Base-by-base conservation (phyloP, 106 monocot genomes). In the Cymbidium sinense region DNA sequence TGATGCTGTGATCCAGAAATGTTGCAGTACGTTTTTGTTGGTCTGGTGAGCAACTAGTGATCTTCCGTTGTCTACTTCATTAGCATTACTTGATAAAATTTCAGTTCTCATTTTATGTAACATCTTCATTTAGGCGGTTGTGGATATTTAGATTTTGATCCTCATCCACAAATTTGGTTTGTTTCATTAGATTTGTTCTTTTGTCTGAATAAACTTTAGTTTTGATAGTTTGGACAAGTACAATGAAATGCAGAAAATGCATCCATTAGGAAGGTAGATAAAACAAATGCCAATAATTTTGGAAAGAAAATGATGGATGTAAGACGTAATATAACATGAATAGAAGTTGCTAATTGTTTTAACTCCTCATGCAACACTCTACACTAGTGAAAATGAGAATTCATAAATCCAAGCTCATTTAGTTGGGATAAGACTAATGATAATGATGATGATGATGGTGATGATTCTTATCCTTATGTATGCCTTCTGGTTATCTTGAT, bases 11-110 rank as follows among this genome's bases (percentile, higher is more conserved):
- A 31, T 88, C 89, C 58, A 90, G 89, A 77, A 35, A 65, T 29
- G 94, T 88, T 80, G 90, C 75, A 30, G 92, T 94, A 11, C 94
- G 88, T 0, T 98, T 98, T 98, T 84, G 94, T 94, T 80, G 96
- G 96, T 73, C 82, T 98, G 90, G 96, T 98, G 81, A 83, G 83
- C 77, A 79, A 15, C 34, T 31, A 19, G 3, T 39, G 12, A 73
- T 43, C 25, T 25, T 21, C 8, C 1, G 3, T 73, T 71, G 47
- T n/a, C 79, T 34, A 20, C 51, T 17, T 64, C n/a, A 29, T 18
- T 2, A 21, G 2, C 20, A 27, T 29, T 34, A 15, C 19, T 72
- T 72, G 2, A 39, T 36, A n/a, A 39, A 39, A 39, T 35, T 37
- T 39, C 39, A 39, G 19, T 13, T 8, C 28, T 72, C 30, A 23